Base-by-base conservation (phyloP, 345 rosid genomes). In the Anastatica hierochuntica region DNA sequence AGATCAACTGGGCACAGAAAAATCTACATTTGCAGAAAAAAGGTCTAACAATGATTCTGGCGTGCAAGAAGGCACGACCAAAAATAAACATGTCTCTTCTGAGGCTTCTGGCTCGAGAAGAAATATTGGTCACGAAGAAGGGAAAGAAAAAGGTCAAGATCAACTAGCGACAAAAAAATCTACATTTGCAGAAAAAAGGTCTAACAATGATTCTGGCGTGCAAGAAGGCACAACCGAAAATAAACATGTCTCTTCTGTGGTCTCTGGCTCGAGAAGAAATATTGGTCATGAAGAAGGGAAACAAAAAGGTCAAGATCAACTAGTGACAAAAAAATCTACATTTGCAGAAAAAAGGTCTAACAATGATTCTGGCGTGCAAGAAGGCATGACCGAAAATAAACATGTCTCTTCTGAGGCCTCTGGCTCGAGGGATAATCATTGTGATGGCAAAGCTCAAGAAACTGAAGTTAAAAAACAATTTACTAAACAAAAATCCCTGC, bases 401-500 rank as follows among this genome's bases (percentile, higher is more conserved):
- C 47, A 14, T 29, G 54, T 7, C 42, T 29, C 61, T 38, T 46
- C 14, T 46, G 49, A 54, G 38, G 56, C 55, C 45, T 46, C 42
- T 46, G 45, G 50, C 26, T 53, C 61, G 39, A 24, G 26, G 45
- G 38, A n/a, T 31, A 46, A 53, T 31, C 62, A 33, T 21, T 52
- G 4, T 49, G 53, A 49, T 50, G 70, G 51, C 14, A 49, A 42
- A 27, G 56, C 44, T 64, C 56, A 56, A 56, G 76, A 69, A 46
- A 59, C 14, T 39, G 49, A 45, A 45, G 50, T 53, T 23, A 40
- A 8, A 11, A 67, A 31, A 38, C 50, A 53, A 4, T 10, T 37
- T 8, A 46, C 19, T 30, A 53, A 59, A 38, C 71, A 67, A 60
- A 67, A 33, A 40, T 53, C 61, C 45, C n/a, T 60, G 56, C 50